Percentiles rank a stretch among this genome's conserved stretches.
Conservation (phyloP, 345 rosid species). For the Rubroshorea leprosula region DNA sequence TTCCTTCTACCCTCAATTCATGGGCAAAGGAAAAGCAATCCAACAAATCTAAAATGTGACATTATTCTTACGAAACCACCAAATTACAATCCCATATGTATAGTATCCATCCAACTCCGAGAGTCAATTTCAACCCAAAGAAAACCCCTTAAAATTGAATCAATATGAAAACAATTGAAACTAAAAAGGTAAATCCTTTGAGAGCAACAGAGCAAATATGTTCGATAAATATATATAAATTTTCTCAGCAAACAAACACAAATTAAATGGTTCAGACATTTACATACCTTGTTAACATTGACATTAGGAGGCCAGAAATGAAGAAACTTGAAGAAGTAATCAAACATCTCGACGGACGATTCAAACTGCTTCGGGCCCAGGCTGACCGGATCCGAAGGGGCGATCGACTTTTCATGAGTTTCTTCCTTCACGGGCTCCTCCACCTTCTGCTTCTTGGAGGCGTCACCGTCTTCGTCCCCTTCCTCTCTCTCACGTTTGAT, state of each 20-base stretch:
- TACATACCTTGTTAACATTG: constrained; percentile 55
- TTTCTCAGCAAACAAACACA: not conserved
- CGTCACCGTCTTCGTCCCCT: constrained; percentile 25
- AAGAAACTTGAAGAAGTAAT: constrained; percentile 57
- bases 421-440: constrained; percentile 28
- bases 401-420: constrained; percentile 23
- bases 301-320: constrained; percentile 65
- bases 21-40: too few species aligned
- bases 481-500: constrained; percentile 18
- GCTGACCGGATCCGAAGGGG: constrained; percentile 31
- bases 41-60: too few species aligned
- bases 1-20: too few species aligned
- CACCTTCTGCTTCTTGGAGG: constrained; percentile 53
- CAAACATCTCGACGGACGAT: constrained; percentile 68
- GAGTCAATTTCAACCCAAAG: too few species aligned
- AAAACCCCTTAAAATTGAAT: too few species aligned
- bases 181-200: too few species aligned
- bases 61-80: too few species aligned
- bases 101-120: too few species aligned
- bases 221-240: too few species aligned
- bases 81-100: too few species aligned
- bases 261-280: not conserved
- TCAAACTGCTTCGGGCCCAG: constrained; percentile 77
- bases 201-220: too few species aligned
- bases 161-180: too few species aligned